These are phyloP conservation scores for Mycena sp. DNA, from an alignment of 1,284 basidiomycete species.

Conservation along the genomic window DNA sequence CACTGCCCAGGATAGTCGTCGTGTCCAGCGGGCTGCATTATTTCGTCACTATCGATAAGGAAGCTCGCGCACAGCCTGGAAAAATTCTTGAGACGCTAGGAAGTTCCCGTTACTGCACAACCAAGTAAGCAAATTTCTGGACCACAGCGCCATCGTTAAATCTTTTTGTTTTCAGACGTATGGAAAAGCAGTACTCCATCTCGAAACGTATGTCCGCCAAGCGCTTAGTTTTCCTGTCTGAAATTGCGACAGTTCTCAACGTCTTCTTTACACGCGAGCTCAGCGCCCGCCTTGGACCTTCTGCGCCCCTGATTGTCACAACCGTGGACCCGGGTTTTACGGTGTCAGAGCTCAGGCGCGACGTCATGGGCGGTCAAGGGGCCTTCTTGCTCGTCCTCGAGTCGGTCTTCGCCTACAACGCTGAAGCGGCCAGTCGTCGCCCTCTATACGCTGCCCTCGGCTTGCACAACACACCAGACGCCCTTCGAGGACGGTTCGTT, in stretches of 20 bases:
- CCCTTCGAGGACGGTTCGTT: no score
- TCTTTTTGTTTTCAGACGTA: conserved; percentile 9
- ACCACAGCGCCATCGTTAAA: background rate
- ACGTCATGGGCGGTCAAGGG: conserved; percentile 26
- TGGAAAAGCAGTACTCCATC: conserved; percentile 37
- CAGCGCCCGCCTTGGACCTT: conserved; percentile 41
- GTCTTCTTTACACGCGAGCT: conserved; percentile 54
- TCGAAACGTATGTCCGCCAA: conserved; percentile 43
- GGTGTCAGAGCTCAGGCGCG: conserved; percentile 49
- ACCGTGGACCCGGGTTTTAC: conserved; percentile 60
- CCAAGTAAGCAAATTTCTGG: conserved; percentile 25
- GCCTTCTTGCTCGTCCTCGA: conserved; percentile 38
- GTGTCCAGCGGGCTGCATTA: conserved; percentile 52
- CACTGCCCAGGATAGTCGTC: conserved; percentile 46
- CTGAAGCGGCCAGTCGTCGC: conserved; percentile 52
- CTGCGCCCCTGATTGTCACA: conserved; percentile 46
- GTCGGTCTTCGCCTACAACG: conserved; percentile 40
- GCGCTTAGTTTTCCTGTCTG: background rate
- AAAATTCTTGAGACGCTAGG: conserved; percentile 45
- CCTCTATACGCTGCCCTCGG: no score
- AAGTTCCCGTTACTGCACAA: conserved; percentile 34
- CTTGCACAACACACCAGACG: no score
- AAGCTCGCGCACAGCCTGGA: conserved; percentile 35
- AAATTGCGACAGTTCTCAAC: conserved; percentile 47
- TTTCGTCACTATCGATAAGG: conserved; percentile 35